Evolutionary conservation across 495 filamentous ascomycete genomes (phyloP).

Genomic region (Corynascus novoguineensis): DNA sequence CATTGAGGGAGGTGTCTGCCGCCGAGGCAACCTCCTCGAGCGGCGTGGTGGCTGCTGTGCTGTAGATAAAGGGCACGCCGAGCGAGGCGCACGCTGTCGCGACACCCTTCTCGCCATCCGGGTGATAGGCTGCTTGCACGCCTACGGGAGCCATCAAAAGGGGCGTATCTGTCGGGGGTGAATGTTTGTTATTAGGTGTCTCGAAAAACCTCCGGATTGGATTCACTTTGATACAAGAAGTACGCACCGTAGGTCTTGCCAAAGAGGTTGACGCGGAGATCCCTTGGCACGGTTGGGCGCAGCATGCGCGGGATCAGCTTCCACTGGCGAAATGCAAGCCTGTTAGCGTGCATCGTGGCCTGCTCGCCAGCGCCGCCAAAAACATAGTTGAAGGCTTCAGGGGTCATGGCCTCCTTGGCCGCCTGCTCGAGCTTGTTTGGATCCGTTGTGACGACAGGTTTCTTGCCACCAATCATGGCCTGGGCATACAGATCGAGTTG

Average conservation of each 20-base stretch:
- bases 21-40: slow-evolving; percentile 37
- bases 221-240: not conserved
- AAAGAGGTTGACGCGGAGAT: slow-evolving; percentile 53
- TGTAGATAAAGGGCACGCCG: slow-evolving; percentile 50
- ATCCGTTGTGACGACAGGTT: slow-evolving; percentile 54
- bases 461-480: slow-evolving; percentile 42
- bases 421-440: slow-evolving; percentile 55
- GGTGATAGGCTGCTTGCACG: slow-evolving; percentile 54
- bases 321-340: slow-evolving; percentile 60
- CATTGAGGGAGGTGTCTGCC: not conserved
- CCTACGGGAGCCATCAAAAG: slow-evolving; percentile 56
- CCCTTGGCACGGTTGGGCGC: slow-evolving; percentile 36
- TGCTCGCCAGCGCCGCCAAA: slow-evolving; percentile 60
- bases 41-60: slow-evolving; percentile 38
- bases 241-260: slow-evolving; percentile 42
- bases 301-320: slow-evolving; percentile 49
- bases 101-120: slow-evolving; percentile 49
- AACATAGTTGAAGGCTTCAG: slow-evolving; percentile 54
- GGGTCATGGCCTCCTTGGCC: slow-evolving; percentile 45
- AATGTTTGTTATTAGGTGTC: too few species aligned
- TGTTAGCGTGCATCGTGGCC: slow-evolving; percentile 61
- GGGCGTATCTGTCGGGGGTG: slow-evolving; percentile 32
- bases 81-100: slow-evolving; percentile 50
- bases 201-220: too few species aligned
- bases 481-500: slow-evolving; percentile 47